These are phyloP conservation scores for Neostapfia colusana DNA, from an alignment of 176 grass and related monocot species.

Conservation along the genomic window DNA sequence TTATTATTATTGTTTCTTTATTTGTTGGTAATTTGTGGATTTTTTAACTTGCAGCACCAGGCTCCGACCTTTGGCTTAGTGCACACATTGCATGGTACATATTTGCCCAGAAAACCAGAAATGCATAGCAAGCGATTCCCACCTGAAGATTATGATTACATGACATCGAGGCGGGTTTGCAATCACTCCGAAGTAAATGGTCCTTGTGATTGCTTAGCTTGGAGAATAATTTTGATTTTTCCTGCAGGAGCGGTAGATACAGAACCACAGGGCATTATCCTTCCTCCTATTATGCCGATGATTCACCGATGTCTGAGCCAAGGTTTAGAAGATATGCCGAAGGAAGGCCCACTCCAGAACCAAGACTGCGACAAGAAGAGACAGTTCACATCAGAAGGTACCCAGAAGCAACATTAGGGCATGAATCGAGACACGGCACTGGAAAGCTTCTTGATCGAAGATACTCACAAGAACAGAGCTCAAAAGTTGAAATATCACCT, in stretches of 20 bases:
- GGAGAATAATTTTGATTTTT: slow-evolving; percentile 17
- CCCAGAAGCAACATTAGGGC: slow-evolving; percentile 17
- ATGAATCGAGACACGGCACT: slow-evolving; percentile 34
- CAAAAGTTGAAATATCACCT: slow-evolving; percentile 34
- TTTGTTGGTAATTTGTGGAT: not conserved
- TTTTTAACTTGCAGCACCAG: slow-evolving; percentile 57
- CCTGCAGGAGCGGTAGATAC: slow-evolving; percentile 57
- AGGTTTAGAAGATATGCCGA: slow-evolving; percentile 47
- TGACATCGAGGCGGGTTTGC: slow-evolving; percentile 39
- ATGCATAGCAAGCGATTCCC: slow-evolving; percentile 28
- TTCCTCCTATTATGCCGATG: slow-evolving; percentile 43
- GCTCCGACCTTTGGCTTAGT: slow-evolving; percentile 46
- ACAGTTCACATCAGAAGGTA: slow-evolving; percentile 13
- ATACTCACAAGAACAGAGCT: slow-evolving; percentile 36
- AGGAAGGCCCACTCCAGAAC: slow-evolving; percentile 33
- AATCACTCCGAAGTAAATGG: not conserved
- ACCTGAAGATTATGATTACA: slow-evolving; percentile 50
- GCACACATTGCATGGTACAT: slow-evolving; percentile 36
- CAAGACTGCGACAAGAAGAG: slow-evolving; percentile 20
- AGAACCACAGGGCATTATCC: slow-evolving; percentile 33
- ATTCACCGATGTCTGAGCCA: slow-evolving; percentile 44
- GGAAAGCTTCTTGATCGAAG: slow-evolving; percentile 44
- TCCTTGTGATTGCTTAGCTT: slow-evolving; percentile 32
- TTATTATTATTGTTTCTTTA: not conserved
- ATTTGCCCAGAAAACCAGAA: slow-evolving; percentile 48